Base-by-base conservation (phyloP, 768 basidiomycete species). In the Mycena leptocephala region DNA sequence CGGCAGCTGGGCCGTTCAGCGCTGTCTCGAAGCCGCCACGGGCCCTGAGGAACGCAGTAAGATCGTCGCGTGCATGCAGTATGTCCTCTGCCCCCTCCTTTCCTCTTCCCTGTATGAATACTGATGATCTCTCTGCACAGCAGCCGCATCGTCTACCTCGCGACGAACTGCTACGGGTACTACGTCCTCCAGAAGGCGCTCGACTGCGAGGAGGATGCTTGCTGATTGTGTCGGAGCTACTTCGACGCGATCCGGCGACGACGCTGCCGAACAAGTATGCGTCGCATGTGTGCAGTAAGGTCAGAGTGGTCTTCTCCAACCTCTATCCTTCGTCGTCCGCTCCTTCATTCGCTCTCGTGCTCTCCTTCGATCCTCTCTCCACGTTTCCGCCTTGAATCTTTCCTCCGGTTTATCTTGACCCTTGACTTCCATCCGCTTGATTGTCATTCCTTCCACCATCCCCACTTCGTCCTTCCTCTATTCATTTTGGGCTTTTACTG, bases 221-320 rank as follows among this genome's bases (percentile, higher is more conserved):
- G n/a, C n/a, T n/a, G n/a, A n/a, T n/a, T n/a, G n/a, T n/a, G n/a
- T n/a, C n/a, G 6, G 96, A 97, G 82, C 89, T 97, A 46, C 90
- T 96, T 51, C 88, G 93, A n/a, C 94, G 95, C 2, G 95, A 97
- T 81, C 95, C 96, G 11, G 95, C 95, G 1, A 91, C 94, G 81
- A 97, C 95, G 6, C 88, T 97, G 24, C 93, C 96, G 11, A 96
- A 96, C 83, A 97, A 97, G 83, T 96, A 97, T 82, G 95, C 95
- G 2, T 95, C 95, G 61, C 95, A 97, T 82, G 95, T 97, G 43
- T 96, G 96, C 95, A 96, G 95, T 85, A 96, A 96, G 89, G 95
- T 95, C 78, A 26, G 83, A 51, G 22, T 56, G 33, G 16, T 56
- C 66, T 39, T n/a, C n/a, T n/a, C n/a, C n/a, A n/a, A n/a, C n/a